A percentile compares a stretch with the other conserved stretches of the same genome.
These are phyloP conservation scores for Colletotrichum sp. DNA, from an alignment of 2,329 filamentous ascomycete genomes.

Conservation along the genomic window DNA sequence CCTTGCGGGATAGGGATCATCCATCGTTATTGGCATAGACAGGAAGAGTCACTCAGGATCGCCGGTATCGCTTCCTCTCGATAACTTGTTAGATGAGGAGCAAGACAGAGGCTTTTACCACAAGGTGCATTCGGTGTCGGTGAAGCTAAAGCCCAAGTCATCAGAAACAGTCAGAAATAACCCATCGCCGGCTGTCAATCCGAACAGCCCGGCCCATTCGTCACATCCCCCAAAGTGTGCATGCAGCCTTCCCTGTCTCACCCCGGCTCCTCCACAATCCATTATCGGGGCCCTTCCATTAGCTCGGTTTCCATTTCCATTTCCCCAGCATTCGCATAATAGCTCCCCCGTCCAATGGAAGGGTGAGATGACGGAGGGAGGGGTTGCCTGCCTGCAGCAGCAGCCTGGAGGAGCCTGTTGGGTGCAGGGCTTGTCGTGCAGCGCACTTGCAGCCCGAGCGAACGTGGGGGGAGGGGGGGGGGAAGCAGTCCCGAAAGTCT, in stretches of 20 bases:
- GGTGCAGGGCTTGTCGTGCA: neutral
- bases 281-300: slow-evolving; percentile 17
- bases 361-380: neutral
- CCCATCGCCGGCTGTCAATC: slow-evolving; percentile 3
- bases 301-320: slow-evolving; percentile 21
- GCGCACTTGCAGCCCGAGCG: slow-evolving; percentile 1
- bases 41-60: neutral
- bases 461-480: neutral
- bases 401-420: neutral
- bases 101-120: neutral
- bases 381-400: neutral
- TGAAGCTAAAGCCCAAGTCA: neutral
- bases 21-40: neutral
- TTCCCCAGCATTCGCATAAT: slow-evolving; percentile 22
- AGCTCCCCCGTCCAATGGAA: slow-evolving; percentile 3
- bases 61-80: neutral
- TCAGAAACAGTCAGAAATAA: neutral
- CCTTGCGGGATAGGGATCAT: neutral
- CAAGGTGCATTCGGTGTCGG: neutral
- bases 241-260: neutral
- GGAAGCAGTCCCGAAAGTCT: neutral
- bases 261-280: slow-evolving; percentile 4
- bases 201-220: slow-evolving; percentile 3
- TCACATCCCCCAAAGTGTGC: neutral
- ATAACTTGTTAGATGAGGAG: neutral